phyloP scores from a whole-genome alignment of 331 rosid genomes.

The Phaseolus coccineus region DNA sequence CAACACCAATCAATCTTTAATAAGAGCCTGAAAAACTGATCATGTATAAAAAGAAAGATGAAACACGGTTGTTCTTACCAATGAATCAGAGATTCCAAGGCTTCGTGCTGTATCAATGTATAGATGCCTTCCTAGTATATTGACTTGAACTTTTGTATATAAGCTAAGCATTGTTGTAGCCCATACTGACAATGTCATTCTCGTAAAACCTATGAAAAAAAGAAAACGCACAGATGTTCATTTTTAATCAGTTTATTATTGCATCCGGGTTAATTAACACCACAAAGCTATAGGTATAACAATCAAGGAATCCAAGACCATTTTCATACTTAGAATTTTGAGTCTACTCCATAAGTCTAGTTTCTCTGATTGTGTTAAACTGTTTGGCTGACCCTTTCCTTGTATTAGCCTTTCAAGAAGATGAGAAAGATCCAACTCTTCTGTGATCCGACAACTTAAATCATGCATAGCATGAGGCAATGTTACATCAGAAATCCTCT shows the following conservation, averaged over 20 bases:
- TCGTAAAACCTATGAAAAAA: slow-evolving; percentile 80
- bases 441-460: slow-evolving; percentile 70
- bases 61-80: slow-evolving; percentile 59
- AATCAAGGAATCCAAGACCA: slow-evolving; percentile 29
- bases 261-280: slow-evolving; percentile 24
- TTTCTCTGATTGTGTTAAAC: slow-evolving; percentile 73
- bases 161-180: slow-evolving; percentile 82
- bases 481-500: slow-evolving; percentile 86
- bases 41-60: neutral
- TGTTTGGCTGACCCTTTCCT: slow-evolving; percentile 83
- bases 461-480: slow-evolving; percentile 80
- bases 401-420: slow-evolving; percentile 79
- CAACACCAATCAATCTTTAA: neutral
- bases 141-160: slow-evolving; percentile 93
- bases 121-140: slow-evolving; percentile 92
- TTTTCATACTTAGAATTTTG: slow-evolving; percentile 82
- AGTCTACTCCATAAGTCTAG: slow-evolving; percentile 83
- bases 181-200: slow-evolving; percentile 84
- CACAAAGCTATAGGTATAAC: slow-evolving; percentile 30
- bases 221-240: slow-evolving; percentile 26
- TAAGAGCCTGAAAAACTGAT: slow-evolving; percentile 10
- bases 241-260: slow-evolving; percentile 20
- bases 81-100: slow-evolving; percentile 63
- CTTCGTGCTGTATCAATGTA: slow-evolving; percentile 86
- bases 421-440: slow-evolving; percentile 84